Conservation (phyloP, 1,284 basidiomycete genomes). For the Butyriboletus appendiculatus region DNA sequence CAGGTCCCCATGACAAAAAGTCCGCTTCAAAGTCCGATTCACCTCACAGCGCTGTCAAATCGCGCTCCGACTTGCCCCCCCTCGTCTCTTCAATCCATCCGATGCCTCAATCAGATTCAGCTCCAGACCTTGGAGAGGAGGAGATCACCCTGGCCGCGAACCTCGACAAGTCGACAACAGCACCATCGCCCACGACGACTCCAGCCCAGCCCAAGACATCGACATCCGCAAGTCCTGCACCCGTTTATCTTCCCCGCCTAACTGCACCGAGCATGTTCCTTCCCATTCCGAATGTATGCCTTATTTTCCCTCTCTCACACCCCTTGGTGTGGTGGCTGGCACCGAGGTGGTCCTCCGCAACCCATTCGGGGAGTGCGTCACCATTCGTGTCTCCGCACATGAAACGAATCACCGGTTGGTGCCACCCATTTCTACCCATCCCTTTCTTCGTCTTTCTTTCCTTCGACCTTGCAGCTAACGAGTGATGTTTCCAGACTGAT, state of each 20-base stretch:
- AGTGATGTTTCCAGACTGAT: slow-evolving; percentile 65
- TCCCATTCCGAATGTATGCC: slow-evolving; percentile 78
- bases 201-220: slow-evolving; percentile 41
- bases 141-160: slow-evolving; percentile 40
- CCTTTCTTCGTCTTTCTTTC: background rate
- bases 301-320: slow-evolving; percentile 40
- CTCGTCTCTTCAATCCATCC: background rate
- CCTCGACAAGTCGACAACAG: slow-evolving; percentile 37
- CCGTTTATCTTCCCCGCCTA: slow-evolving; percentile 56
- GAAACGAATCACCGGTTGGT: slow-evolving; percentile 2
- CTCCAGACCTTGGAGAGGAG: slow-evolving; percentile 19
- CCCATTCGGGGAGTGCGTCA: background rate
- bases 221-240: slow-evolving; percentile 27
- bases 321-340: slow-evolving; percentile 61
- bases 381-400: background rate
- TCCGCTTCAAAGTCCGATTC: slow-evolving; percentile 20
- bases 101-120: slow-evolving; percentile 4
- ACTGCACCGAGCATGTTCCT: slow-evolving; percentile 74
- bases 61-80: slow-evolving; percentile 3
- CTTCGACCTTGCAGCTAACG: slow-evolving; percentile 3
- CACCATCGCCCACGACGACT: background rate
- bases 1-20: background rate
- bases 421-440: slow-evolving; percentile 10
- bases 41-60: background rate
- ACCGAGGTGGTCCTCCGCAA: slow-evolving; percentile 33